Base-by-base conservation (phyloP, 352 stramenopile species). In the Peronospora farinosa region DNA sequence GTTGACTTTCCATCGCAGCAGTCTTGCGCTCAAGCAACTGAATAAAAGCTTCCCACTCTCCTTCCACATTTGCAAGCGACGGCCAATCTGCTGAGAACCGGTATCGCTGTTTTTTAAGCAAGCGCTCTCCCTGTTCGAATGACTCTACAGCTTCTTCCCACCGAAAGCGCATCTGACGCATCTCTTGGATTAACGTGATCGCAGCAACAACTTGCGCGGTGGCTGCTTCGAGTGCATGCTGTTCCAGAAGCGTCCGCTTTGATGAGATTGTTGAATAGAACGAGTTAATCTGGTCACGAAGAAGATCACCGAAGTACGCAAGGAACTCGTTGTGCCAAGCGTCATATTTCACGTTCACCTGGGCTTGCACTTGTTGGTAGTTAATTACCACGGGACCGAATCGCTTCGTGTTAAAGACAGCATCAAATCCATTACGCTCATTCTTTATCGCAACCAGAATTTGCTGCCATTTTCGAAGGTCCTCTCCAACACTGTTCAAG, bases 311-410 rank as follows among this genome's bases (percentile, higher is more conserved):
- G 63, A 99, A 99, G 40, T 95, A 88, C 8, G 84, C 77, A 31
- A 99, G 84, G 39, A 99, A 88, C 54, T 99, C 95, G 49, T 98
- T 98, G 60, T 99, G 96, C 95, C 96, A 99, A 3, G 95, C 96
- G 65, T 99, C 97, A 71, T 99, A 99, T 66, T 99, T 99, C 32
- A 98, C 78, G 56, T 98, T 98, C 38, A 95, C 84, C 60, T 95
- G 78, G 2, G 88, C 82, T 60, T 96, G 88, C 10, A 96, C 84
- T 69, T 96, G 83, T 60, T 96, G 80, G 48, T 96, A 95, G 64
- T 96, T 94, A 13, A 97, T 74, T 4, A 82, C 58, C 50, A 97
- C 79, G 8, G 60, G 95, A 55, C 63, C 96, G 69, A 95, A 98
- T 10, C 64, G 56, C 49, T 92, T 92, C n/a, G 85, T 83, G 72